Conservation (phyloP, 2,329 filamentous ascomycete species). For the Trichophyton mentagrophytes region DNA sequence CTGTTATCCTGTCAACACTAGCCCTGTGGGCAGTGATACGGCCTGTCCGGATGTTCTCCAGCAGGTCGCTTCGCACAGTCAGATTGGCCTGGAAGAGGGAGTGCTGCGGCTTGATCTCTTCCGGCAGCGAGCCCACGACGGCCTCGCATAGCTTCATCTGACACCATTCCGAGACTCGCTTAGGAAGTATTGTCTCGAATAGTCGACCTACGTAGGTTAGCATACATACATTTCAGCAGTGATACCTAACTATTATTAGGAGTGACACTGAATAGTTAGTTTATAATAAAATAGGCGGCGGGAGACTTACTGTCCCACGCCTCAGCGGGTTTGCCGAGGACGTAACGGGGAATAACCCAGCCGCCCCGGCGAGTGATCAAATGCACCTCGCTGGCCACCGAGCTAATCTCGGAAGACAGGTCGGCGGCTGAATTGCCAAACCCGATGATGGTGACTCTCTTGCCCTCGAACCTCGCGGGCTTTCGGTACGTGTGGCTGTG, state of each 20-base stretch:
- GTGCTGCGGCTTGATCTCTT: constrained; percentile 24
- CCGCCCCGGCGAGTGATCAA: constrained; percentile 28
- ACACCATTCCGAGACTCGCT: constrained; percentile 18
- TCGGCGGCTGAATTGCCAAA: constrained; percentile 31
- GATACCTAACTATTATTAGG: constrained; percentile 1
- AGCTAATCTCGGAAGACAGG: constrained; percentile 27
- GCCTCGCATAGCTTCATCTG: constrained; percentile 22
- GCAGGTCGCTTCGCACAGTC: constrained; percentile 23
- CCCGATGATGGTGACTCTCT: constrained; percentile 28
- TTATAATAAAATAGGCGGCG: too few species aligned
- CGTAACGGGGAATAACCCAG: constrained; percentile 29
- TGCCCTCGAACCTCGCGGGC: constrained; percentile 24
- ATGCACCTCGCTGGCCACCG: constrained; percentile 24
- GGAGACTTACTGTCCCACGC: constrained; percentile 24
- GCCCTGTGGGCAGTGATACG: constrained; percentile 24
- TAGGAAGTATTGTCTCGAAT: constrained; percentile 12
- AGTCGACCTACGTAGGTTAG: constrained; percentile 10
- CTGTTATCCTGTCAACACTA: constrained; percentile 20
- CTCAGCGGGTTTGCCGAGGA: constrained; percentile 27
- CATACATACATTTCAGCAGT: background rate
- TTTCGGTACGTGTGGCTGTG: constrained; percentile 30
- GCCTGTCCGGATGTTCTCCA: constrained; percentile 24
- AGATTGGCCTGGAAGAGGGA: constrained; percentile 25
- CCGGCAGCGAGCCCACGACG: constrained; percentile 22
- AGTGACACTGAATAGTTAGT: too few species aligned